Evolutionary conservation across 352 stramenopile genomes (phyloP).

Genomic region (Saprolegnia diclina): DNA sequence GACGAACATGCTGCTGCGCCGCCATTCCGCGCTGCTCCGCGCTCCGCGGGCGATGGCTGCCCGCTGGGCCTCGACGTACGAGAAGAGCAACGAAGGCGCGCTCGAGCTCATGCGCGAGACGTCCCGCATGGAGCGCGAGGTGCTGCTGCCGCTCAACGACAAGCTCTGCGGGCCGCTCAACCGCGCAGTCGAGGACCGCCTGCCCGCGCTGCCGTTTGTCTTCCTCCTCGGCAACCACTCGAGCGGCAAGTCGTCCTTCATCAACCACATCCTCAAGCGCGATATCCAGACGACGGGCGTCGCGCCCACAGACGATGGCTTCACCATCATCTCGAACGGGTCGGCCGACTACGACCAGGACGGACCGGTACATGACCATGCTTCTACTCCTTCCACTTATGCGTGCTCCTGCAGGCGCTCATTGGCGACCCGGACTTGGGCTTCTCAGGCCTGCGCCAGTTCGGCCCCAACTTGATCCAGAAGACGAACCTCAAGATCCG

Average conservation of each 20-base stretch:
- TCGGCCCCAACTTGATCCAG: slow-evolving; percentile 96
- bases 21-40: not conserved
- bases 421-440: slow-evolving; percentile 98
- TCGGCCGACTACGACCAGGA: slow-evolving; percentile 96
- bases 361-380: slow-evolving; percentile 48
- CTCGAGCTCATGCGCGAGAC: slow-evolving; percentile 69
- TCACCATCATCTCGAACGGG: slow-evolving; percentile 98
- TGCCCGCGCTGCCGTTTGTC: slow-evolving; percentile 95
- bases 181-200: slow-evolving; percentile 83
- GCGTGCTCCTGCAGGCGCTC: slow-evolving; percentile 35
- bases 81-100: slow-evolving; percentile 25
- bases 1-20: slow-evolving; percentile 21
- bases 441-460: slow-evolving; percentile 93
- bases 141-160: slow-evolving; percentile 81
- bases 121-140: slow-evolving; percentile 55
- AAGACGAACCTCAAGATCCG: slow-evolving; percentile 98
- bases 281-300: slow-evolving; percentile 98
- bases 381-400: not conserved
- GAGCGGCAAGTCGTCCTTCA: slow-evolving; percentile 98
- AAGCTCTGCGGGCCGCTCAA: slow-evolving; percentile 82
- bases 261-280: slow-evolving; percentile 96
- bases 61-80: slow-evolving; percentile 24
- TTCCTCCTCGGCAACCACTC: slow-evolving; percentile 99
- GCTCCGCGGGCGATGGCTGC: slow-evolving; percentile 6
- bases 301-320: slow-evolving; percentile 98